Percentiles rank a stretch among this genome's conserved stretches.
Conservation (phyloP, 805 yeast species). For the Candida odintsovae region DNA sequence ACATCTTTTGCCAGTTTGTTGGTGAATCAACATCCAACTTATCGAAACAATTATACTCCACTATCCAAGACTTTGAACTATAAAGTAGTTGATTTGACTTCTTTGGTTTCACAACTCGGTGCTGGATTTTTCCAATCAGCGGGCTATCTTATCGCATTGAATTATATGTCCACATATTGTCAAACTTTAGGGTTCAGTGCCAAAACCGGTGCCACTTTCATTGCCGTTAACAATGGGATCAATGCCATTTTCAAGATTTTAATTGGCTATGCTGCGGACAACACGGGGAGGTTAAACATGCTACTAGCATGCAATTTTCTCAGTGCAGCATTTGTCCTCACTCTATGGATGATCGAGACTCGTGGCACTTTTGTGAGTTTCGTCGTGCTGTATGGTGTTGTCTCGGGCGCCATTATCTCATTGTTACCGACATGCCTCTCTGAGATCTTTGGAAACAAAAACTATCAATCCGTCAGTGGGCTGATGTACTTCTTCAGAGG, state of each 20-base stretch:
- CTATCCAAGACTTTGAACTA: slow-evolving; percentile 6
- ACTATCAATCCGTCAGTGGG: slow-evolving; percentile 29
- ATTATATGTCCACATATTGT: slow-evolving; percentile 29
- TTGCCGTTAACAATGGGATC: slow-evolving; percentile 30
- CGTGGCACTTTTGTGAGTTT: slow-evolving; percentile 25
- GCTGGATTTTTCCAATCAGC: slow-evolving; percentile 21
- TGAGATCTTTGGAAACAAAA: slow-evolving; percentile 28
- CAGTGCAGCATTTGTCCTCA: slow-evolving; percentile 28
- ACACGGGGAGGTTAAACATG: slow-evolving; percentile 35
- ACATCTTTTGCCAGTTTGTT: background rate
- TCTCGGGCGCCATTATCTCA: slow-evolving; percentile 31
- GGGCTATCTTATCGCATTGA: background rate
- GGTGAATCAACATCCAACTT: slow-evolving; percentile 10
- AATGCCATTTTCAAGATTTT: slow-evolving; percentile 26
- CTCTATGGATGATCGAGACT: slow-evolving; percentile 30
- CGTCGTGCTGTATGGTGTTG: slow-evolving; percentile 30
- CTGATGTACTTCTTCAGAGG: slow-evolving; percentile 31
- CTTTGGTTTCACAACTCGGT: slow-evolving; percentile 10
- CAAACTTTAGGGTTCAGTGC: slow-evolving; percentile 26
- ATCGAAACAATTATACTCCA: background rate
- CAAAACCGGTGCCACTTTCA: slow-evolving; percentile 29
- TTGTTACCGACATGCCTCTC: slow-evolving; percentile 29
- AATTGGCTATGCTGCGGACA: slow-evolving; percentile 36
- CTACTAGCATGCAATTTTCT: slow-evolving; percentile 33
- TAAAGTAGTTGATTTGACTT: slow-evolving; percentile 3